Percentiles rank a stretch among this genome's conserved stretches.
Conservation (phyloP, 129 eudicot genomes). For the Flaveria sonorensis region DNA sequence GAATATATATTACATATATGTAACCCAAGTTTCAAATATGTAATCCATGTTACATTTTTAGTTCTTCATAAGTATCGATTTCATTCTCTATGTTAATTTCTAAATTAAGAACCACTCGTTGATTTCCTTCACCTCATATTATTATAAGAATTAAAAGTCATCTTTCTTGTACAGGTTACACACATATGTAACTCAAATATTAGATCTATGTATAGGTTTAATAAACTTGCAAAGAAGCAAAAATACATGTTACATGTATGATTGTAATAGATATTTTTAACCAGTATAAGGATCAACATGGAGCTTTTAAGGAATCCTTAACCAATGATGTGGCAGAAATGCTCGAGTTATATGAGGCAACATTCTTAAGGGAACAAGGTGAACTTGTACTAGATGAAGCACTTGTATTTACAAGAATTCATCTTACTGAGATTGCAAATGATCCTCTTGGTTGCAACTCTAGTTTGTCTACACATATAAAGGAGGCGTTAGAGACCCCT, state of each 20-base stretch:
- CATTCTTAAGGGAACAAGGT: background rate
- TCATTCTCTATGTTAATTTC: no score
- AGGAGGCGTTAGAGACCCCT: background rate
- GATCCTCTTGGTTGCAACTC: background rate
- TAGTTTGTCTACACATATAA: background rate
- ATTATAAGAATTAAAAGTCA: no score
- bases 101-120: no score
- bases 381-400: background rate
- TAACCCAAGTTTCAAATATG: no score
- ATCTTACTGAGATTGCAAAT: background rate
- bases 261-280: background rate
- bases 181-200: no score
- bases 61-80: no score
- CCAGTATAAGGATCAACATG: background rate
- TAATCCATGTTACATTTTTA: no score
- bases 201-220: no score
- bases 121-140: no score
- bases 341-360: conserved; percentile 4
- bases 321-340: background rate
- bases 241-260: background rate
- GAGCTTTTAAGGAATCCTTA: background rate
- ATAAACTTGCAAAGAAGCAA: no score
- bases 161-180: no score
- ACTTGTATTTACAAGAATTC: background rate
- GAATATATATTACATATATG: no score